These are phyloP conservation scores for Termitomyces sp. DNA, from an alignment of 768 basidiomycete genomes.

Conservation along the genomic window DNA sequence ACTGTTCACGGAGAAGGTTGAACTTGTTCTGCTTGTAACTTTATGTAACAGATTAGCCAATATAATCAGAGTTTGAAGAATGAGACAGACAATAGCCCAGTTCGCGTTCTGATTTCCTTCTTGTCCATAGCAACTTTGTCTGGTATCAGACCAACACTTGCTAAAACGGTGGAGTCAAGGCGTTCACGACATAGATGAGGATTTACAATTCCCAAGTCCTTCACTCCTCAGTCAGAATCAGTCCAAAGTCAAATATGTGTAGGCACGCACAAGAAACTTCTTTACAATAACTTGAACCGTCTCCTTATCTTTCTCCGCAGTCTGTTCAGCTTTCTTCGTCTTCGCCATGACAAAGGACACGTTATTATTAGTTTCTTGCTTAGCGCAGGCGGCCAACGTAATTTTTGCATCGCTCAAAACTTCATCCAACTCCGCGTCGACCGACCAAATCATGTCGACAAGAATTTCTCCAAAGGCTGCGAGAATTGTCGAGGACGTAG, in stretches of 20 bases:
- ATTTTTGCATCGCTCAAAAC: slow-evolving; percentile 52
- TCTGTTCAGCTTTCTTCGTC: slow-evolving; percentile 44
- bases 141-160: slow-evolving; percentile 62
- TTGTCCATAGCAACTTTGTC: slow-evolving; percentile 67
- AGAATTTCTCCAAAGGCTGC: slow-evolving; percentile 62
- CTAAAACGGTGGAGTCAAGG: slow-evolving; percentile 63
- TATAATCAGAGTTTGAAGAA: neutral
- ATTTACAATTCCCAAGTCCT: slow-evolving; percentile 60
- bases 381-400: slow-evolving; percentile 31
- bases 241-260: neutral
- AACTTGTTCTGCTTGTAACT: slow-evolving; percentile 99
- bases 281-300: slow-evolving; percentile 55
- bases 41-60: slow-evolving; percentile 6
- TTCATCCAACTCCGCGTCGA: slow-evolving; percentile 77
- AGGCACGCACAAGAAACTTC: slow-evolving; percentile 52
- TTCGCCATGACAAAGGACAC: slow-evolving; percentile 26
- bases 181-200: slow-evolving; percentile 68
- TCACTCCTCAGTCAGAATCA: slow-evolving; percentile 3
- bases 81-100: slow-evolving; percentile 71
- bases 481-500: slow-evolving; percentile 41
- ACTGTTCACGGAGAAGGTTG: slow-evolving; percentile 95
- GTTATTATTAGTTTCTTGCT: slow-evolving; percentile 21
- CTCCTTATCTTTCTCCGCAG: slow-evolving; percentile 62
- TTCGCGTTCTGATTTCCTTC: slow-evolving; percentile 79
- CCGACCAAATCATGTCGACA: slow-evolving; percentile 79